Conservation (phyloP, 345 rosid genomes). For the Sisymbrium irio region DNA sequence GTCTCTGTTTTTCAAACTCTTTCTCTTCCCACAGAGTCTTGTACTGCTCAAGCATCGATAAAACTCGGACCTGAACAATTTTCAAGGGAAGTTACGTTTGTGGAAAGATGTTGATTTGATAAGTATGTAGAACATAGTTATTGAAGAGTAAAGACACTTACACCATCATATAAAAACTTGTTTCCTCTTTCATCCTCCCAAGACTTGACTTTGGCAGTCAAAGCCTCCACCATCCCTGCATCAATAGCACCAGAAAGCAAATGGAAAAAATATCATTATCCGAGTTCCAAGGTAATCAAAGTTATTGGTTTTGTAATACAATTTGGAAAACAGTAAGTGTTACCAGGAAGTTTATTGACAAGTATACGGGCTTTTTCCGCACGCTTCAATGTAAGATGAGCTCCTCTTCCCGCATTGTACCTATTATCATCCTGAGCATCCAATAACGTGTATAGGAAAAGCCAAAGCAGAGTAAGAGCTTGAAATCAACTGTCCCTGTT, state of each 20-base stretch:
- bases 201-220: constrained; percentile 46
- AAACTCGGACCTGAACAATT: constrained; percentile 47
- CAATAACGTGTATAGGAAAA: constrained; percentile 9
- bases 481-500: neutral
- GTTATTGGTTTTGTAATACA: neutral
- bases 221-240: constrained; percentile 60
- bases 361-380: constrained; percentile 71
- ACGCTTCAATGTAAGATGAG: constrained; percentile 66
- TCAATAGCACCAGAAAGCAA: constrained; percentile 18
- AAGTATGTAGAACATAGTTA: neutral
- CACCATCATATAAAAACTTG: constrained; percentile 74
- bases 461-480: neutral
- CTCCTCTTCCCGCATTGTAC: constrained; percentile 73
- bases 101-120: neutral
- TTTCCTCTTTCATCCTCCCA: constrained; percentile 70
- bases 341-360: constrained; percentile 75
- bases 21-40: constrained; percentile 49
- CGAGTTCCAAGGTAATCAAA: neutral
- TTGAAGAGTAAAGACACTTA: constrained; percentile 40
- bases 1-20: constrained; percentile 58
- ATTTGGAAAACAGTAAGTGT: constrained; percentile 7
- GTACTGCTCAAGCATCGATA: constrained; percentile 61
- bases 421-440: constrained; percentile 62
- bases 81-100: neutral
- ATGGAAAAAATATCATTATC: neutral